A percentile compares a stretch with the other conserved stretches of the same genome.
Conservation (phyloP, 768 basidiomycete species). For the Coprinopsis strossmayeri region DNA sequence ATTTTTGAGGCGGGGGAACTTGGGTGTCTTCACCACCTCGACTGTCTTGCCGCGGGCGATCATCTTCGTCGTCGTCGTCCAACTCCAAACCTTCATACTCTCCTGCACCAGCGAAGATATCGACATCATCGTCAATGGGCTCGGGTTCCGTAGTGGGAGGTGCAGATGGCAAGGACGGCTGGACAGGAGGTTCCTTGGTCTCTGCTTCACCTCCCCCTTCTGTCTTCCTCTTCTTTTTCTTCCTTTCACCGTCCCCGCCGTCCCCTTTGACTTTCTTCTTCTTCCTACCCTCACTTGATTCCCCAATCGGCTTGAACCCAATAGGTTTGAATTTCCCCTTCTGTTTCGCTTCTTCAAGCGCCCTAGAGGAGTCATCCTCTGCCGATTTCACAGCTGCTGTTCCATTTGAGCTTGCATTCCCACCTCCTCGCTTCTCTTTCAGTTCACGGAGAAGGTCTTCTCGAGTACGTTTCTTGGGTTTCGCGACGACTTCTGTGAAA, state of each 20-base stretch:
- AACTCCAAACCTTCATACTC: slow-evolving; percentile 69
- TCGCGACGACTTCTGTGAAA: slow-evolving; percentile 43
- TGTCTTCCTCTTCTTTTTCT: slow-evolving; percentile 55
- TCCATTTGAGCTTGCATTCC: slow-evolving; percentile 16
- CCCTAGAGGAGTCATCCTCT: slow-evolving; percentile 23
- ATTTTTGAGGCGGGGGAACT: slow-evolving; percentile 9
- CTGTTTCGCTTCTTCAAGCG: slow-evolving; percentile 39
- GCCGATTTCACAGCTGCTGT: slow-evolving; percentile 12
- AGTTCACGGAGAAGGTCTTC: slow-evolving; percentile 69
- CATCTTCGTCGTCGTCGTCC: slow-evolving; percentile 38
- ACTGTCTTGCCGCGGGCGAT: slow-evolving; percentile 9
- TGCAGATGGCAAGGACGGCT: slow-evolving; percentile 17
- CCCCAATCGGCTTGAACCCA: slow-evolving; percentile 62
- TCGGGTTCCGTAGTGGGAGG: slow-evolving; percentile 27
- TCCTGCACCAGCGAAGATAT: slow-evolving; percentile 84
- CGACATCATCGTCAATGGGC: slow-evolving; percentile 53
- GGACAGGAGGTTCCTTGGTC: slow-evolving; percentile 14
- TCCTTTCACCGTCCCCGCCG: slow-evolving; percentile 37
- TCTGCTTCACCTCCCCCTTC: slow-evolving; percentile 19
- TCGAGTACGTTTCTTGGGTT: slow-evolving; percentile 65
- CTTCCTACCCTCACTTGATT: slow-evolving; percentile 40
- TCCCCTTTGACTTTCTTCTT: slow-evolving; percentile 37
- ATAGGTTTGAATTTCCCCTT: slow-evolving; percentile 50
- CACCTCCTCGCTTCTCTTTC: slow-evolving; percentile 48
- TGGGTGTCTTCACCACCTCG: slow-evolving; percentile 4